Conservation (phyloP, 306 rosid genomes). For the Chamaecrista fasciculata region DNA sequence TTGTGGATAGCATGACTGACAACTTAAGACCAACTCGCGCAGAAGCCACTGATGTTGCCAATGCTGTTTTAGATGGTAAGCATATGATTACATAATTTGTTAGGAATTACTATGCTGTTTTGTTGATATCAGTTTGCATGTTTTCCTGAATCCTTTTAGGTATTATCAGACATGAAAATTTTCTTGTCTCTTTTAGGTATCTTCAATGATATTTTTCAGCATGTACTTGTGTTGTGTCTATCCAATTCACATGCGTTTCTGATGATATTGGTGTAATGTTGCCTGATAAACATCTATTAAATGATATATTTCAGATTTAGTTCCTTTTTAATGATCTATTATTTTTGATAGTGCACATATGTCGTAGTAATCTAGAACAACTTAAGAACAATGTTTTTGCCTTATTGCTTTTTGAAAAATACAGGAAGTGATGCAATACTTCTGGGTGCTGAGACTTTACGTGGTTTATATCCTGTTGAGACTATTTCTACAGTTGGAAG, state of each 20-base stretch:
- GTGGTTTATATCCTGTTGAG: slow-evolving; percentile 91
- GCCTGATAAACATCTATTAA: neutral
- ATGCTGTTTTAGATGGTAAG: slow-evolving; percentile 97
- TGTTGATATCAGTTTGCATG: neutral
- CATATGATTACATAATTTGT: slow-evolving; percentile 19
- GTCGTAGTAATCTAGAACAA: slow-evolving; percentile 16
- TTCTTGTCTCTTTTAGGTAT: neutral
- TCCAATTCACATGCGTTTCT: neutral
- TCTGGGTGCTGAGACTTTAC: slow-evolving; percentile 97
- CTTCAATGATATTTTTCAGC: neutral
- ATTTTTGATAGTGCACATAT: slow-evolving; percentile 7
- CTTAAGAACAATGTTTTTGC: slow-evolving; percentile 8
- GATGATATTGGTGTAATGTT: slow-evolving; percentile 7
- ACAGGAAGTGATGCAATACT: slow-evolving; percentile 99
- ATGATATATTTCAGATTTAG: neutral
- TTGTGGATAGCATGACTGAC: slow-evolving; percentile 98
- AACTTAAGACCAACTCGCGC: slow-evolving; percentile 99
- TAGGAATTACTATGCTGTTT: slow-evolving; percentile 3
- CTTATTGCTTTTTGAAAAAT: slow-evolving; percentile 31
- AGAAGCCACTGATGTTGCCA: slow-evolving; percentile 99
- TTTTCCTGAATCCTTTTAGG: neutral
- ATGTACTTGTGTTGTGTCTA: neutral
- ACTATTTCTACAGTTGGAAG: slow-evolving; percentile 90
- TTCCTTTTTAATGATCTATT: neutral
- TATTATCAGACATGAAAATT: neutral